These are phyloP conservation scores for Amesomyces nigricolor DNA, from an alignment of 2,329 filamentous ascomycete genomes.

Conservation along the genomic window DNA sequence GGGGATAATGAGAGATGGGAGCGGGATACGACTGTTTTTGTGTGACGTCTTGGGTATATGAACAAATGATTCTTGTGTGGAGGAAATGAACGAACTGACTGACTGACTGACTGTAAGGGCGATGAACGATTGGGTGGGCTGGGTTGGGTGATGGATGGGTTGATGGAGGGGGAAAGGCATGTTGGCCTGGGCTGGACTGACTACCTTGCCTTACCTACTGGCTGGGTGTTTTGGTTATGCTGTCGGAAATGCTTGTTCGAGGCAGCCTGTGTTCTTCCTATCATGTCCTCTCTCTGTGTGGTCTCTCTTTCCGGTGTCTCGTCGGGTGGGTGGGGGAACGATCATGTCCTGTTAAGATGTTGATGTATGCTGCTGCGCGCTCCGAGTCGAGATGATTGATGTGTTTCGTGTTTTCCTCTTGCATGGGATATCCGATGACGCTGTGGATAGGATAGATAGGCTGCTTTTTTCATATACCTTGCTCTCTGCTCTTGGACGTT, in stretches of 20 bases:
- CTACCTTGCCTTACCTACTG: no score
- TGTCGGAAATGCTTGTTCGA: not conserved
- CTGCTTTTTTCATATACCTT: not conserved
- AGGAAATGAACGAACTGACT: no score
- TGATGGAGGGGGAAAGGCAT: no score
- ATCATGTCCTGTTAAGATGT: not conserved
- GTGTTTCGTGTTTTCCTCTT: not conserved
- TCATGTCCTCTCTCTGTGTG: not conserved
- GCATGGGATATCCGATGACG: conserved; percentile 4
- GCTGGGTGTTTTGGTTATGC: no score
- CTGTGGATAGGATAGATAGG: conserved; percentile 3
- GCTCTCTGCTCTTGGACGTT: not conserved
- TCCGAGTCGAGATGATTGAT: conserved; percentile 11
- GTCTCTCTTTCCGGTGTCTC: not conserved
- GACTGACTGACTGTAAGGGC: no score
- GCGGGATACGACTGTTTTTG: not conserved
- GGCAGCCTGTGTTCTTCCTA: not conserved
- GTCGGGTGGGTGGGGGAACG: not conserved
- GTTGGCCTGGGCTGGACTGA: no score
- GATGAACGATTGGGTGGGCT: no score
- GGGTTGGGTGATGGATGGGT: no score
- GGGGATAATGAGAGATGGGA: not conserved
- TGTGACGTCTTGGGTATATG: not conserved
- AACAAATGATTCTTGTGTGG: not conserved
- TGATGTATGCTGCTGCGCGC: not conserved